Evolutionary conservation across 345 rosid species (phyloP), one percentile per base, ranked within the genome.

Genomic region (Corchorus capsularis): DNA sequence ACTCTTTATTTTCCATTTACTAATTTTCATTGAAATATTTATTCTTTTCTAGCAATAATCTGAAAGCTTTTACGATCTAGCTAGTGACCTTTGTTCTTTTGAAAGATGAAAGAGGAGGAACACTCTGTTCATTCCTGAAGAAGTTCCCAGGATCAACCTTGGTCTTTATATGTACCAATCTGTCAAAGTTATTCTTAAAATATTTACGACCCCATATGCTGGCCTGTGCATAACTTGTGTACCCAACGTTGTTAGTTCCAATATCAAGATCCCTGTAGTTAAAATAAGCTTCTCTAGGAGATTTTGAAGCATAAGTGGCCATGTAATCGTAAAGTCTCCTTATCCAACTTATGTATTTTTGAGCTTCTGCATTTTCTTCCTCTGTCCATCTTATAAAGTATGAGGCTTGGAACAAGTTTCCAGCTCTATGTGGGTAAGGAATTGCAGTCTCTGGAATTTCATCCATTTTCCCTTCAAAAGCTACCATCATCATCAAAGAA

Each of bases 351-450:
- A 67, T 46, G 71, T 45, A 49, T 8, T 7, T 45, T 10, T 22
- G n/a, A 4, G 55, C 19, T 19, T 67, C n/a, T 43, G 37, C 4
- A 27, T 43, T 27, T 27, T 27, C 55, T 67, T 49, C 55, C 11
- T 67, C 8, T 46, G 7, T 3, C 71, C 71, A 67, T 0, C 1
- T 27, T 27, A 43, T 17, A 3, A 22, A 0, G 17, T 67, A 67
- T 13, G 37, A 45, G 55, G 37, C 39, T 20, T 43, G 35, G 57
- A 5, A 47, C 41, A 68, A 19, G 72, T 68, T 47, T 9, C 72
- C 72, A 11, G 72, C 72, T 47, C 72, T 47, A 12, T 68, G 72
- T 4, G 72, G 72, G 41, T 47, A 68, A 2, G 72, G 72, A 22
- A 11, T 2, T 47, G 14, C 56, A 22, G 37, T 20, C 14, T 68